phyloP scores from a whole-genome alignment of 768 basidiomycete species.

The Lactarius hatsudake region DNA sequence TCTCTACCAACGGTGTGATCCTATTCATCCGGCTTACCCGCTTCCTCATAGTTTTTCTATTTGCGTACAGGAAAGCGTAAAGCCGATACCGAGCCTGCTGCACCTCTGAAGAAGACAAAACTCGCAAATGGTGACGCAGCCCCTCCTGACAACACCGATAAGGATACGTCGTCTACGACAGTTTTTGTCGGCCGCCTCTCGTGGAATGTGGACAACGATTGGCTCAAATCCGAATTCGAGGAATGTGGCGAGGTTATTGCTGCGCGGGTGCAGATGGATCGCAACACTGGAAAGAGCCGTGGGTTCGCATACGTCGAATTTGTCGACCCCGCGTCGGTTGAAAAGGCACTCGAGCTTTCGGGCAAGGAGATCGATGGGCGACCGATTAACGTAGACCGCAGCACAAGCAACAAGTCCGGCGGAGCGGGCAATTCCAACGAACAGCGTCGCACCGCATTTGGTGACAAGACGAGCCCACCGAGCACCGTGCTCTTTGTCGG shows the following conservation, averaged over 20 bases:
- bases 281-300: conserved; percentile 75
- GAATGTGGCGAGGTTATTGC: conserved; percentile 84
- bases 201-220: conserved; percentile 97
- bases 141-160: conserved; percentile 37
- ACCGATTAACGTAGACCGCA: conserved; percentile 79
- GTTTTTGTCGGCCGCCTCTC: conserved; percentile 92
- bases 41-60: conserved; percentile 2
- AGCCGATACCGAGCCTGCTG: conserved; percentile 58
- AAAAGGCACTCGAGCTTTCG: conserved; percentile 76
- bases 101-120: conserved; percentile 81
- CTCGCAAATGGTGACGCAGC: conserved; percentile 55
- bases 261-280: conserved; percentile 87
- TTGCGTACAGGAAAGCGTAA: conserved; percentile 68
- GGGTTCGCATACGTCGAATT: conserved; percentile 87
- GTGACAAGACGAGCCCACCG: conserved; percentile 65
- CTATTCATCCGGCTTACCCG: conserved; percentile 9
- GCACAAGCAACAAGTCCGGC: conserved; percentile 48
- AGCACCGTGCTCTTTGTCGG: conserved; percentile 85
- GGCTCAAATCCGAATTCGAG: conserved; percentile 87
- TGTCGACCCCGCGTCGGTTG: conserved; percentile 62
- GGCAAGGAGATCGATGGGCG: conserved; percentile 94
- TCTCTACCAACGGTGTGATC: conserved; percentile 22
- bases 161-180: conserved; percentile 51
- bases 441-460: conserved; percentile 73
- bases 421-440: conserved; percentile 41